These are phyloP conservation scores for Fonsecaea pugnacius DNA, from an alignment of 2,329 filamentous ascomycete species.

Conservation along the genomic window DNA sequence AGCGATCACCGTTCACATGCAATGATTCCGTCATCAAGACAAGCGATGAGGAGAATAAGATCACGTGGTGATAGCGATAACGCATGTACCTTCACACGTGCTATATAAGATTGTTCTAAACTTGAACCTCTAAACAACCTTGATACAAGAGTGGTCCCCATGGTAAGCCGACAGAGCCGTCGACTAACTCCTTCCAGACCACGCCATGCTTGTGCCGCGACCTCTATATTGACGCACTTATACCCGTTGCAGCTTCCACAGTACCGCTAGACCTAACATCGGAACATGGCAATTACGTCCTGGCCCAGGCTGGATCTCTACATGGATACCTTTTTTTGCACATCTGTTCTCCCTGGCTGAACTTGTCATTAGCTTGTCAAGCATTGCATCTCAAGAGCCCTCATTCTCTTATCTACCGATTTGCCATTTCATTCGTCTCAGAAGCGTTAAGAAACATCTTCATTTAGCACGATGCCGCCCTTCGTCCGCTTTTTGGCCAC, in stretches of 20 bases:
- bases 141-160: background rate
- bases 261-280: background rate
- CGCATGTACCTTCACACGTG: background rate
- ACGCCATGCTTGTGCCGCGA: background rate
- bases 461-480: background rate
- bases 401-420: conserved; percentile 1
- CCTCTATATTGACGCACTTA: background rate
- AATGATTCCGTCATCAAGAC: conserved; percentile 21
- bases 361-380: background rate
- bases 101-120: background rate
- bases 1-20: conserved; percentile 6
- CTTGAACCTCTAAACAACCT: background rate
- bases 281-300: background rate
- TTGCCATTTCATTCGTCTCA: background rate
- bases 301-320: background rate
- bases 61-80: conserved; percentile 14
- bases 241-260: background rate
- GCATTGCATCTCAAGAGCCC: background rate
- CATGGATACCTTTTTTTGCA: background rate
- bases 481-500: background rate
- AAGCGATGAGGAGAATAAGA: background rate
- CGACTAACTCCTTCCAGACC: background rate
- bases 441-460: background rate
- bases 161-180: background rate
- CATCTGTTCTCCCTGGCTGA: background rate